These are phyloP conservation scores for Eucalyptus polyanthemos DNA, from an alignment of 345 rosid species.

Conservation along the genomic window DNA sequence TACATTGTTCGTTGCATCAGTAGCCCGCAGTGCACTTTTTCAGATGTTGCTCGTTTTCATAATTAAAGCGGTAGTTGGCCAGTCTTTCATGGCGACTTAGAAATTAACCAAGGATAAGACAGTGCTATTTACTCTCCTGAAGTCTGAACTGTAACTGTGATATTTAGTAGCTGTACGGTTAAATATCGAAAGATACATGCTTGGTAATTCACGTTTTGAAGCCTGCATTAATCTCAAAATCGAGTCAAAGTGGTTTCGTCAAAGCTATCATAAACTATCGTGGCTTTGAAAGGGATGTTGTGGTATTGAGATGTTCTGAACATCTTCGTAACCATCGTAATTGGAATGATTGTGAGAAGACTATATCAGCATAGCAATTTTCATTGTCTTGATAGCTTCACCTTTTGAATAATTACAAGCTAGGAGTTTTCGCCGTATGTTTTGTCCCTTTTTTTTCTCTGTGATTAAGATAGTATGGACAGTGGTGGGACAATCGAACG, in stretches of 20 bases:
- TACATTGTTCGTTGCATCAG: not conserved
- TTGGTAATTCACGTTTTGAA: not conserved
- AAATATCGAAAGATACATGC: not conserved
- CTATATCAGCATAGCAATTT: not conserved
- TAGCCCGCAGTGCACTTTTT: not conserved
- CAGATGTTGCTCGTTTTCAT: not conserved
- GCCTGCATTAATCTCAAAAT: not conserved
- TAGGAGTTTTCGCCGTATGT: not conserved
- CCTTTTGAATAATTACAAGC: not conserved
- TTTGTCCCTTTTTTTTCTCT: not conserved
- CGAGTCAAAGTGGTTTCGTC: not conserved
- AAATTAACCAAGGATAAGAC: not conserved
- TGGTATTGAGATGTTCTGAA: too few species aligned
- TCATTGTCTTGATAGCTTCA: not conserved
- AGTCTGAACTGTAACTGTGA: not conserved
- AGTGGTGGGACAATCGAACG: not conserved
- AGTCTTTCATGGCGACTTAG: not conserved
- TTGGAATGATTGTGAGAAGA: not conserved
- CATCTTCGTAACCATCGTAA: not conserved
- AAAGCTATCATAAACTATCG: not conserved
- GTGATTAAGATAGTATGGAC: not conserved
- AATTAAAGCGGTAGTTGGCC: not conserved
- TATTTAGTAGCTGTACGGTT: not conserved
- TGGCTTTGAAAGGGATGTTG: not conserved
- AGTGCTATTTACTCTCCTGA: not conserved